Conservation (phyloP, 1,284 basidiomycete genomes). For the Rhodotorula sp. region DNA sequence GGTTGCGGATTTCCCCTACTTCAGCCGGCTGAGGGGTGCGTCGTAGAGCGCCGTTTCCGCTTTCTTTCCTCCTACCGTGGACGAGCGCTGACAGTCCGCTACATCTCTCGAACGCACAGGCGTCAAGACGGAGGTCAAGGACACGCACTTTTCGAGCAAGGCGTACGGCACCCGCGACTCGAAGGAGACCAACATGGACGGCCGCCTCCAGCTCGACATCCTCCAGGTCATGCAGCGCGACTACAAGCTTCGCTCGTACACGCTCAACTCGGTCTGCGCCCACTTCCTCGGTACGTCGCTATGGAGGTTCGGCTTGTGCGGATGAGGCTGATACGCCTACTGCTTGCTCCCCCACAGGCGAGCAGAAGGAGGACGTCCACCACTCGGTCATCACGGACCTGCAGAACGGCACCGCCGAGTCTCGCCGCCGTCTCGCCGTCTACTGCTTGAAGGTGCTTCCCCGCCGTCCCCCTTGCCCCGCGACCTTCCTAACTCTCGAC, state of each 20-base stretch:
- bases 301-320: neutral
- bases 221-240: constrained; percentile 96
- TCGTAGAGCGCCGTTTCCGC: constrained; percentile 4
- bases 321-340: neutral
- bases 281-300: constrained; percentile 70
- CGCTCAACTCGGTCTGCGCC: constrained; percentile 91
- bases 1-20: constrained; percentile 66
- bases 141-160: constrained; percentile 93
- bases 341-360: constrained; percentile 54
- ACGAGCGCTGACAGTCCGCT: neutral
- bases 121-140: constrained; percentile 73
- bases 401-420: constrained; percentile 91
- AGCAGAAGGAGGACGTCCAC: constrained; percentile 97
- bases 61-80: neutral
- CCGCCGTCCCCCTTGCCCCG: neutral
- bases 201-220: constrained; percentile 86
- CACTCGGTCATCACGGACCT: constrained; percentile 95
- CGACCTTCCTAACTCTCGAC: neutral
- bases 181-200: constrained; percentile 85
- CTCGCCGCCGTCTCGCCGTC: constrained; percentile 82
- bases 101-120: constrained; percentile 56
- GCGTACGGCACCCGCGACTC: constrained; percentile 94
- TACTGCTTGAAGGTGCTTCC: constrained; percentile 84
- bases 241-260: constrained; percentile 91
- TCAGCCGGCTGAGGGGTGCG: constrained; percentile 76